Evolutionary conservation across 495 filamentous ascomycete genomes (phyloP).

Genomic region (Xylaria cubensis): DNA sequence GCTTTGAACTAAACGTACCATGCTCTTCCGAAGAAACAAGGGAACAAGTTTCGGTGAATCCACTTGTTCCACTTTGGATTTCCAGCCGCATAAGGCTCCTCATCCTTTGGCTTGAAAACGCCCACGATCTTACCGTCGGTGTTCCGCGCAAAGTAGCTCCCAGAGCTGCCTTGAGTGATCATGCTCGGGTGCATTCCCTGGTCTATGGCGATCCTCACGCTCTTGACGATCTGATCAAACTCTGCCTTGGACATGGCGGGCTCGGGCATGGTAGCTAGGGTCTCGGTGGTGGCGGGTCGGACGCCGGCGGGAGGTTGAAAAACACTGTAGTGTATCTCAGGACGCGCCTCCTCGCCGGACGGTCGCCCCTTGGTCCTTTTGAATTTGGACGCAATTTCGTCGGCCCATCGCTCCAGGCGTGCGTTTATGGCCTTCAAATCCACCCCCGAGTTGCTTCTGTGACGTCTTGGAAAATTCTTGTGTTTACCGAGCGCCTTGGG

Average conservation of each 20-base stretch:
- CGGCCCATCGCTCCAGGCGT: conserved; percentile 93
- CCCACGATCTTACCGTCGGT: conserved; percentile 91
- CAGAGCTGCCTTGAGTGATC: conserved; percentile 96
- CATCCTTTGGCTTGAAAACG: conserved; percentile 99
- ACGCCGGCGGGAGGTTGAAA: conserved; percentile 91
- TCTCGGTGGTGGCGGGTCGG: conserved; percentile 76
- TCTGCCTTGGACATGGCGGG: conserved; percentile 74
- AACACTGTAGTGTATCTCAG: conserved; percentile 97
- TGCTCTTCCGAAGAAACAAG: conserved; percentile 93
- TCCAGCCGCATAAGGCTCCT: conserved; percentile 92
- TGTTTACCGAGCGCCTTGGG: conserved; percentile 50
- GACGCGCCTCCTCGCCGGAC: conserved; percentile 76
- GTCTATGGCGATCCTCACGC: conserved; percentile 86
- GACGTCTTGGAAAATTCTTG: conserved; percentile 56
- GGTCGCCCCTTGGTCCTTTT: conserved; percentile 82
- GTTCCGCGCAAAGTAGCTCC: conserved; percentile 96
- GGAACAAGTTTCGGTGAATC: conserved; percentile 93
- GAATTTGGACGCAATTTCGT: conserved; percentile 97
- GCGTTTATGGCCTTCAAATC: conserved; percentile 99
- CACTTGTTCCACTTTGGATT: conserved; percentile 97
- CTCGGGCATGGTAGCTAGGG: conserved; percentile 60
- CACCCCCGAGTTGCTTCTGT: conserved; percentile 86
- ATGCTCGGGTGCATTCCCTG: conserved; percentile 91
- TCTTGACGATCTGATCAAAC: conserved; percentile 90
- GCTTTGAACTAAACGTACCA: conserved; percentile 57